Evolutionary conservation across 2,329 filamentous ascomycete species (phyloP), one percentile per base, ranked within the genome.

Genomic region (Nothomitra cinnamomea): DNA sequence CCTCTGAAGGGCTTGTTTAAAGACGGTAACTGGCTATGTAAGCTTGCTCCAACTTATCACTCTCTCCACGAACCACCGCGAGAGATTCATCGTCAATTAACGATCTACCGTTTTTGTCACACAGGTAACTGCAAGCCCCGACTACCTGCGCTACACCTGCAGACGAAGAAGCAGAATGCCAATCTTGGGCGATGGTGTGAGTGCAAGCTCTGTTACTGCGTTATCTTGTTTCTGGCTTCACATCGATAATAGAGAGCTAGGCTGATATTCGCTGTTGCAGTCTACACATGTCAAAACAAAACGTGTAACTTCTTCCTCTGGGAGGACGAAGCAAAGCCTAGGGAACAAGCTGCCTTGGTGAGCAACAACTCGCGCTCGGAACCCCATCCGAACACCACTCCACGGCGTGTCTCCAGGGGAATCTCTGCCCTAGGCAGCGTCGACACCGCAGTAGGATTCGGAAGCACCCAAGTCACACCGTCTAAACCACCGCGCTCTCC

Each of bases 291-390:
- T 60, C 75, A 78, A 58, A 70, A 72, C 2, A 65, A 71, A 47
- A 66, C 70, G 41, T 82, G 79, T 60, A 68, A 66, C 3, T 81
- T 82, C 67, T 82, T 81, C 55, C 67, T 82, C 0, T 82, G 78
- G 78, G 70, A 74, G 13, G 71, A 74, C 53, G 75, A 80, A 53
- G 78, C 78, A 13, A 70, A 74, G 57, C 57, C 66, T n/a, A 67
- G 78, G 19, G 74, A 77, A 61, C 70, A 72, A 55, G 64, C 64
- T 10, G 69, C 70, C 21, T 63, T 78, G 4, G 60, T 75, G 56
- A 70, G 65, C 56, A 76, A 75, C 56, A 76, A 75, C 57, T 70
- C 72, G 22, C 65, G 67, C 52, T 71, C 69, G 1, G 75, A 78
- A 58, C 63, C 67, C 2, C 55, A 58, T 13, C 52, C 56, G 6